Evolutionary conservation across 257 asterid genomes (phyloP).

Genomic region (Solanum habrochaites): DNA sequence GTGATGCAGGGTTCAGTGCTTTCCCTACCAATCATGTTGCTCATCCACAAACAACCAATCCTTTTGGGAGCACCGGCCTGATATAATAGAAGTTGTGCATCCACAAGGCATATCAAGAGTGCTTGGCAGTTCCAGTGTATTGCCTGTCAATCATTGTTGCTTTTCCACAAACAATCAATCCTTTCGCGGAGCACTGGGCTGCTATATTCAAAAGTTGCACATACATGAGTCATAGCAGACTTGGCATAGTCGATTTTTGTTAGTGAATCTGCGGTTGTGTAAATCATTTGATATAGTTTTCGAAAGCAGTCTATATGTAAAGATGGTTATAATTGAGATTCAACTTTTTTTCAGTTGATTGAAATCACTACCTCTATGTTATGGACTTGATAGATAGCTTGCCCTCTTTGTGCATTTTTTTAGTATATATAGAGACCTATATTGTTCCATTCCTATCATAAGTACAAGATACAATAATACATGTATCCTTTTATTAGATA

Average conservation of each 20-base stretch:
- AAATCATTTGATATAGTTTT: constrained; percentile 8
- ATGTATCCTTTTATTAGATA: too few relatives aligned
- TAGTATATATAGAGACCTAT: background rate
- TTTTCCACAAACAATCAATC: constrained; percentile 48
- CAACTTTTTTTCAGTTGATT: background rate
- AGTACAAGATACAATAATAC: background rate
- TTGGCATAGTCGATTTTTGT: constrained; percentile 38
- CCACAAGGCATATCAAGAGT: constrained; percentile 1
- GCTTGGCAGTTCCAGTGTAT: too few relatives aligned
- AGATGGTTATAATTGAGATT: background rate
- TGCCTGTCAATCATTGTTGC: constrained; percentile 43
- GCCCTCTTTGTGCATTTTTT: background rate
- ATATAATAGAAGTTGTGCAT: constrained; percentile 17
- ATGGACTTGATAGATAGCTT: background rate
- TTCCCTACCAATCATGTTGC: constrained; percentile 37
- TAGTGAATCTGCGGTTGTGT: constrained; percentile 15
- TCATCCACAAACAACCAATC: constrained; percentile 57
- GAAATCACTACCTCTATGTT: background rate
- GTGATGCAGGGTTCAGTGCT: constrained; percentile 52
- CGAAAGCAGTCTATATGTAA: constrained; percentile 11
- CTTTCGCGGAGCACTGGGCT: constrained; percentile 41
- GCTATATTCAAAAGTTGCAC: background rate
- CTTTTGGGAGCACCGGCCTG: constrained; percentile 62
- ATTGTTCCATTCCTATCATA: background rate
- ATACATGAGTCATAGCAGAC: constrained; percentile 15